Evolutionary conservation across 148 eudicot species (phyloP), one percentile per base, ranked within the genome.

Genomic region (Nepenthes mirabilis): DNA sequence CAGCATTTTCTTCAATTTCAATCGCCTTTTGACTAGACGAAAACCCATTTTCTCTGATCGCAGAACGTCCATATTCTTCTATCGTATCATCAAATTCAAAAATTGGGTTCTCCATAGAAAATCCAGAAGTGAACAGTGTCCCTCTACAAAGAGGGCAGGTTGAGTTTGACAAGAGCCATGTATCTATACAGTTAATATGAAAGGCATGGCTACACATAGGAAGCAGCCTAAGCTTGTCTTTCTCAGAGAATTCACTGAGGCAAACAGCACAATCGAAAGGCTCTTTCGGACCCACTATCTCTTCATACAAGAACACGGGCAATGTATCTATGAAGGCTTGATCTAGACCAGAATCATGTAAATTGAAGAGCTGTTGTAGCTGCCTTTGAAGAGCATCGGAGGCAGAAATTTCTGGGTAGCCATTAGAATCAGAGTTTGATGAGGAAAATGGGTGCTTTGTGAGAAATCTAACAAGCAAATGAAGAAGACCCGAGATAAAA

Each of bases 251-350:
- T 33, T 74, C 82, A 58, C 72, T 70, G 34, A 74, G 47, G 55
- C 78, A 77, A 47, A 77, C 75, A 54, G 78, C 82, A 55, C 82
- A 77, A 61, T 77, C 78, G 33, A 77, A 74, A 6, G 82, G 82
- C 43, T 77, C 78, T 14, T 74, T 74, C 1, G 43, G 34, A 37
- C 78, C 78, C 36, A 70, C 56, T 32, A 73, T 68, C 11, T 70
- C 75, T 34, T 64, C 64, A 49, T 73, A 77, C 55, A 56, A 23
- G 47, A 77, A 77, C 34, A 74, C 60, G 14, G 81, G 82, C 2
- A 77, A 61, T 11, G 78, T 64, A 64, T 77, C 82, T 12, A 77
- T 74, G 51, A 70, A 52, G 6, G 75, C 69, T 52, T 70, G 75
- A 48, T 77, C 82, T 10, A 77, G 58, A n/a, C 78, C 82, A 4